A percentile compares a stretch with the other conserved stretches of the same genome.
Evolutionary conservation across 1,284 basidiomycete species (phyloP).

Genomic region (Golubevia sp.): DNA sequence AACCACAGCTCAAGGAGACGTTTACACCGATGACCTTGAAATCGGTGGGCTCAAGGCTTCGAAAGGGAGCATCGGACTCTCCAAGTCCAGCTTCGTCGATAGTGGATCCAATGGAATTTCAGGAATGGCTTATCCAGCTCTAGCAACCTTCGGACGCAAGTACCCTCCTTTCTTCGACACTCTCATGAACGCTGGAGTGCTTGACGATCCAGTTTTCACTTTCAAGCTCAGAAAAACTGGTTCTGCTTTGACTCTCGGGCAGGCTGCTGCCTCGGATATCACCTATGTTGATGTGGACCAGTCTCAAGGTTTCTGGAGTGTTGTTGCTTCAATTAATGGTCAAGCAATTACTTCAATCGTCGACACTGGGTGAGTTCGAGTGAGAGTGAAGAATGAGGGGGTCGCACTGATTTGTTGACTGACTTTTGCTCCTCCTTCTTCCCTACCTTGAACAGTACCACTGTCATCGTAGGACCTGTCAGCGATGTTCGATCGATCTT

Average conservation of each 20-base stretch:
- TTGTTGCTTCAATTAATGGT: slow-evolving; percentile 31
- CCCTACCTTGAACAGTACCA: slow-evolving; percentile 27
- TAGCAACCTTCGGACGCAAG: slow-evolving; percentile 30
- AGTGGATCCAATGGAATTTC: slow-evolving; percentile 33
- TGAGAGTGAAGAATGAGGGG: not conserved
- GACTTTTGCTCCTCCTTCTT: not conserved
- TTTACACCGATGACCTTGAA: slow-evolving; percentile 50
- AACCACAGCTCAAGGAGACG: slow-evolving; percentile 43
- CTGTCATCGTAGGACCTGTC: slow-evolving; percentile 48
- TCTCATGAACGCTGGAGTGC: slow-evolving; percentile 13
- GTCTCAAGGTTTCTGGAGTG: slow-evolving; percentile 46
- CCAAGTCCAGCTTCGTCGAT: slow-evolving; percentile 29
- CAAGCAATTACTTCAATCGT: slow-evolving; percentile 37
- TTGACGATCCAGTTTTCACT: slow-evolving; percentile 17
- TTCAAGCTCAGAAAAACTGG: slow-evolving; percentile 27
- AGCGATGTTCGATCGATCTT: slow-evolving; percentile 35
- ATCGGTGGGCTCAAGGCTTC: slow-evolving; percentile 40
- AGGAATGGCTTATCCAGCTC: slow-evolving; percentile 44
- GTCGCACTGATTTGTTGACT: not conserved
- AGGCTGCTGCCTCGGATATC: slow-evolving; percentile 28
- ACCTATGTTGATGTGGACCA: slow-evolving; percentile 37
- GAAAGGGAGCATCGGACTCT: slow-evolving; percentile 41
- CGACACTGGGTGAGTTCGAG: slow-evolving; percentile 28
- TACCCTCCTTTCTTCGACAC: slow-evolving; percentile 37
- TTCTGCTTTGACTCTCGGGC: slow-evolving; percentile 32